Evolutionary conservation across 345 rosid species (phyloP).

Genomic region (Camelina laxa): DNA sequence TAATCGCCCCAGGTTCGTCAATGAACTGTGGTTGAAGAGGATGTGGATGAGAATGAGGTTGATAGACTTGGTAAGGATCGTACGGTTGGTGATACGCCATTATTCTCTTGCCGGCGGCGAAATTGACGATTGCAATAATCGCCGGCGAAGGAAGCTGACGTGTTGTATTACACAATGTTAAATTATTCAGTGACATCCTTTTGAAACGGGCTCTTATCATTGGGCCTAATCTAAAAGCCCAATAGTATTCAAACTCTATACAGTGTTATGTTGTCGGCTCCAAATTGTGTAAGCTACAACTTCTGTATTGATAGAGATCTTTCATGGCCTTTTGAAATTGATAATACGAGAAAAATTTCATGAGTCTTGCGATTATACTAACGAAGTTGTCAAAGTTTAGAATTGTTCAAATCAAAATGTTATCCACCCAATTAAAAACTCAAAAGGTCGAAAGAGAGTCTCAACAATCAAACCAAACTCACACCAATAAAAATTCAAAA

Average conservation of each 20-base stretch:
- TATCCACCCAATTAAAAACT: no score
- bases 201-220: not conserved
- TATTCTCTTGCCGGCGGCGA: constrained; percentile 31
- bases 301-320: no score
- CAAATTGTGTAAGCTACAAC: no score
- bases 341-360: no score
- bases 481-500: constrained; percentile 21
- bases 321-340: no score
- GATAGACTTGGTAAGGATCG: constrained; percentile 64
- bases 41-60: constrained; percentile 26
- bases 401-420: not conserved
- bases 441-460: not conserved
- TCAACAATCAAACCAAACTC: constrained; percentile 17
- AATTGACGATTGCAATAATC: constrained; percentile 18
- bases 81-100: constrained; percentile 62
- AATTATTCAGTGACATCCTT: not conserved
- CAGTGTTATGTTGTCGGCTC: no score
- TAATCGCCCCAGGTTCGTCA: constrained; percentile 54
- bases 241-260: not conserved
- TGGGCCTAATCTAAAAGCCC: not conserved
- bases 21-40: constrained; percentile 35
- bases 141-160: constrained; percentile 38
- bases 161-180: not conserved
- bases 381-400: not conserved
- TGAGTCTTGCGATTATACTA: not conserved